Conservation (phyloP, 805 yeast species). For the Lipomyces starkeyi region DNA sequence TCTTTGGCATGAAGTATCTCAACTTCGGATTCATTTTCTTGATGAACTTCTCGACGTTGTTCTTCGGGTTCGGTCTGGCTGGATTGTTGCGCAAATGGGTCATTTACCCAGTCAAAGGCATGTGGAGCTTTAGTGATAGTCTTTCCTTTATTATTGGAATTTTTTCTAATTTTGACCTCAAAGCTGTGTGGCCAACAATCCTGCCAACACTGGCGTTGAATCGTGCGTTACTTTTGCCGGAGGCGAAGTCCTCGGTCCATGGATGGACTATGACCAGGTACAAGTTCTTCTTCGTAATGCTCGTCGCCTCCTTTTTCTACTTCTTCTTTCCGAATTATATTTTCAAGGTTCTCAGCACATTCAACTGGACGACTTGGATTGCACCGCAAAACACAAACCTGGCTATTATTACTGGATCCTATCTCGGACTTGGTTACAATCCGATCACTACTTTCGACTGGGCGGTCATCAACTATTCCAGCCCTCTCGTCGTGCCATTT, state of each 20-base stretch:
- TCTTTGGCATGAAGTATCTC: constrained; percentile 19
- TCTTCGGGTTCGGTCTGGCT: constrained; percentile 70
- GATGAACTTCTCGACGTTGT: constrained; percentile 60
- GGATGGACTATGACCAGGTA: constrained; percentile 67
- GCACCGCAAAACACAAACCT: constrained; percentile 60
- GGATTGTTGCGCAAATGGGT: constrained; percentile 65
- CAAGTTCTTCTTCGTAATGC: constrained; percentile 54
- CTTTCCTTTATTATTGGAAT: no score
- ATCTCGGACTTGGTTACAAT: constrained; percentile 59
- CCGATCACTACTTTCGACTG: constrained; percentile 72
- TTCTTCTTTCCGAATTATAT: constrained; percentile 57
- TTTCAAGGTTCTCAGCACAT: constrained; percentile 63
- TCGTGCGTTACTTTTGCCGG: constrained; percentile 53
- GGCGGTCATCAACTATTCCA: constrained; percentile 59
- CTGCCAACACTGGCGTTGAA: constrained; percentile 57
- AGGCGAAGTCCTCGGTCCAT: constrained; percentile 53
- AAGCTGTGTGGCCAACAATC: constrained; percentile 70
- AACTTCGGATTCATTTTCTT: constrained; percentile 58
- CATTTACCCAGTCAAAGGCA: constrained; percentile 65
- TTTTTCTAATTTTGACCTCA: no score
- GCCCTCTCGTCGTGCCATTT: constrained; percentile 48
- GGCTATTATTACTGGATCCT: constrained; percentile 63
- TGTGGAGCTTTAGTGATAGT: no score
- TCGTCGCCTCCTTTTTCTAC: constrained; percentile 53
- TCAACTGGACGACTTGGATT: constrained; percentile 69